Base-by-base conservation (phyloP, 768 basidiomycete genomes). In the Lactarius tabidus region DNA sequence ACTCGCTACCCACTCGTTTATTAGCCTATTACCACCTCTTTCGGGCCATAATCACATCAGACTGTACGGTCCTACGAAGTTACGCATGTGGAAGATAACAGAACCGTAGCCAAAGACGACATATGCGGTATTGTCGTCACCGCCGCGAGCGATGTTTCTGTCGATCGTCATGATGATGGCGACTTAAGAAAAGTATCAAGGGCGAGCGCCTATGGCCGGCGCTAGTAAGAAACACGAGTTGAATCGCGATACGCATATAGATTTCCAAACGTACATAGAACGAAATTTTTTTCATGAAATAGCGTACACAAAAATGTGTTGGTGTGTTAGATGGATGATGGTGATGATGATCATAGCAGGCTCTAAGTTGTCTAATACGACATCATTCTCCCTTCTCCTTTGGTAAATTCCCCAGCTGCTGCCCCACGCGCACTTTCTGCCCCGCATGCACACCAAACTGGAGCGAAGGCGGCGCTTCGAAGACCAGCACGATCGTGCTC, bases 401-500 rank as follows among this genome's bases (percentile, higher is more conserved):
- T 20, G 58, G 39, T 23, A 74, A 64, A 15, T 91, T 85, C 6
- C 95, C 95, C 38, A 99, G 72, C 67, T 79, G 77, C 77, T 98
- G 81, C 0, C 96, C 96, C 39, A 96, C 93, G 74, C 87, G 86
- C 66, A 98, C 86, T 75, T 89, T 91, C 75, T 94, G 83, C 2
- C 94, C 93, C 2, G 87, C 82, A 67, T 85, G 79, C 18, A 95
- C 84, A 0, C 79, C 74, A 71, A 96, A 97, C 74, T 85, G 83
- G 73, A 95, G 98, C 39, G 85, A 78, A 60, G 81, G 77, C 0
- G 97, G 96, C 0, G 95, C 97, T 77, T 99, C 97, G 72, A 98
- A 97, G 1, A 98, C 93, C 55, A 98, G 82, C 23, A 99, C 96
- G 71, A 98, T 92, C 6, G 96, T 98, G 76, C 91, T 93, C 6